Base-by-base conservation (phyloP, 495 filamentous ascomycete species). In the Neurospora sp. region DNA sequence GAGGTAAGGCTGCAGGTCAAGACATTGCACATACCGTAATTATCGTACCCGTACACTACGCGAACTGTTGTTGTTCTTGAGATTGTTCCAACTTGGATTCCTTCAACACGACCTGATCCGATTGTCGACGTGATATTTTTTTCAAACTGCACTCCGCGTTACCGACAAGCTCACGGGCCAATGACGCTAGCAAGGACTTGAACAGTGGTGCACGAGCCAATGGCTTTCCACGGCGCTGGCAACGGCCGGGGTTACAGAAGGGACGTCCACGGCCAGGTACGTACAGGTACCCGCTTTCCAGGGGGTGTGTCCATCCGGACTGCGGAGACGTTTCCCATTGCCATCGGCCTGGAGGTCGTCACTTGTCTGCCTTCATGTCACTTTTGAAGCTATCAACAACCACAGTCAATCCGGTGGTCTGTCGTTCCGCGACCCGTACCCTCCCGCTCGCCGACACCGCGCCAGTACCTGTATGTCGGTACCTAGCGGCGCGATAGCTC, bases 121-220 rank as follows among this genome's bases (percentile, higher is more conserved):
- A 35, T 35, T 18, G 5, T 66, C 54, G 54, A 66, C 18, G 12
- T 66, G 54, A 66, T 66, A 66, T 72, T 66, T 54, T 72, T 27
- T 69, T 39, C 48, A 69, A 70, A 72, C n/a, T 70, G 71, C 70
- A 72, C 70, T 42, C 39, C 39, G 31, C 70, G 41, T 66, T 62
- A 72, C 70, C 31, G 41, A 54, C 31, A 62, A 72, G 41, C 70
- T 62, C 42, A 42, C 31, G 46, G 71, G 71, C 71, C 74, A 75
- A 74, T 75, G 74, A 75, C 72, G 74, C 72, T 73, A 75, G 23
- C 54, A 66, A 40, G n/a, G 20, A 44, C 39, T 40, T 41, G n/a
- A 59, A 42, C 40, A 59, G 54, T 54, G 54, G 74, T 46, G 46
- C 70, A n/a, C 38, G 41, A 46, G 48, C 16, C 44, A 69, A 72